A percentile compares a stretch with the other conserved stretches of the same genome.
Conservation (phyloP, 192 early-diverging fungal species). For the Linnemannia exigua region DNA sequence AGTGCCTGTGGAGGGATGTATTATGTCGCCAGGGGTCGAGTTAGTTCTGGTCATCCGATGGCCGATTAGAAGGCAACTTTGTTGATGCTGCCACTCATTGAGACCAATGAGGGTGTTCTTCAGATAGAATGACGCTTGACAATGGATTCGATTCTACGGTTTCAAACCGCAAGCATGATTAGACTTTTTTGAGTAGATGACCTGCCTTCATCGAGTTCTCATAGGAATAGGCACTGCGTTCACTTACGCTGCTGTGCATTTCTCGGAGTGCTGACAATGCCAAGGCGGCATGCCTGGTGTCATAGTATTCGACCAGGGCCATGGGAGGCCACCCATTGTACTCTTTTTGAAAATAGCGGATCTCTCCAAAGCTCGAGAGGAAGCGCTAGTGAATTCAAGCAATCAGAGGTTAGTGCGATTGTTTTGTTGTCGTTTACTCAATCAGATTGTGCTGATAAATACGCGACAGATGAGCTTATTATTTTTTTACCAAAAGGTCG, state of each 20-base stretch:
- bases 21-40: background rate
- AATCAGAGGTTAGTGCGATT: background rate
- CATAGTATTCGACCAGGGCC: conserved; percentile 63
- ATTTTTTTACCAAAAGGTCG: conserved; percentile 49
- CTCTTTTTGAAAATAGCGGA: conserved; percentile 53
- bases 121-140: conserved; percentile 34
- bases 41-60: background rate
- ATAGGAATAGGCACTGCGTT: background rate
- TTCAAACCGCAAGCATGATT: background rate
- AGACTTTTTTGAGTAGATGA: background rate
- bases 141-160: conserved; percentile 28
- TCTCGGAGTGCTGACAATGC: conserved; percentile 49
- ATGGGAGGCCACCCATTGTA: conserved; percentile 8
- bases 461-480: background rate
- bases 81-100: background rate
- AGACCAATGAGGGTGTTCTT: background rate
- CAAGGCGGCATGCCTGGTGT: conserved; percentile 57
- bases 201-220: background rate
- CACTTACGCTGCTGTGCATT: conserved; percentile 47
- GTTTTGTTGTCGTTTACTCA: too few relatives aligned
- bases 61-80: background rate
- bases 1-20: conserved; percentile 8
- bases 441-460: too few relatives aligned
- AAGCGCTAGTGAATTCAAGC: conserved; percentile 26
- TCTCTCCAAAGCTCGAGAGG: conserved; percentile 54